Evolutionary conservation across 1,139 yeast species (phyloP), one percentile per base, ranked within the genome.

Genomic region (Blastobotrys proliferans): DNA sequence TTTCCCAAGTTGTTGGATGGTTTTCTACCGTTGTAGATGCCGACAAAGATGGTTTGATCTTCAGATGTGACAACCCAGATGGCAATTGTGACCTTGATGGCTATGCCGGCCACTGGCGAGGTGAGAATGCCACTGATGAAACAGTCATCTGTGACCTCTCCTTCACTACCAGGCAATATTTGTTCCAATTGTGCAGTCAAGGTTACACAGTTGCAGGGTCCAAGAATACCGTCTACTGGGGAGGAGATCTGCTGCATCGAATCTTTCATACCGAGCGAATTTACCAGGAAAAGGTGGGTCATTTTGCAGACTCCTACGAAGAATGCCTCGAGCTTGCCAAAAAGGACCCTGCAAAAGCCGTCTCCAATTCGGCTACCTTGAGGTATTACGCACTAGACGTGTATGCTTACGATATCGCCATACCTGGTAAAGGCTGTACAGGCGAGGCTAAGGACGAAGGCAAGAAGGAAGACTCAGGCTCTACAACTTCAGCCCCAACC

Each of bases 91-190:
- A 51, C 14, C 49, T 49, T 6, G 56, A 57, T 28, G 65, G 66
- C 14, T 66, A 66, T 62, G 69, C 69, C 8, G 70, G 70, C 26
- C 67, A 67, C 41, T 59, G 63, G 63, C 60, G 69, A 56, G 66
- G 70, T 38, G 60, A 55, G 25, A 63, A 64, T 43, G 66, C 53
- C 16, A 51, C 64, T 2, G 60, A 64, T 38, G 67, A 67, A 48
- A 66, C 65, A 10, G 66, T 62, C 24, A 55, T 64, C 40, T 64
- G 53, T 16, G 60, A 57, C 34, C 46, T 49, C 8, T 55, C 63
- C 26, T 60, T 48, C 49, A 44, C 45, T 14, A 19, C 50, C 17
- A 56, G 59, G 45, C 27, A 38, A 11, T 52, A 40, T 38, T 52
- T 59, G 24, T 27, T 52, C 17, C 61, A 61, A 47, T 33, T 61